These are phyloP conservation scores for Nakazawaea populi DNA, from an alignment of 805 yeast species.

Conservation along the genomic window DNA sequence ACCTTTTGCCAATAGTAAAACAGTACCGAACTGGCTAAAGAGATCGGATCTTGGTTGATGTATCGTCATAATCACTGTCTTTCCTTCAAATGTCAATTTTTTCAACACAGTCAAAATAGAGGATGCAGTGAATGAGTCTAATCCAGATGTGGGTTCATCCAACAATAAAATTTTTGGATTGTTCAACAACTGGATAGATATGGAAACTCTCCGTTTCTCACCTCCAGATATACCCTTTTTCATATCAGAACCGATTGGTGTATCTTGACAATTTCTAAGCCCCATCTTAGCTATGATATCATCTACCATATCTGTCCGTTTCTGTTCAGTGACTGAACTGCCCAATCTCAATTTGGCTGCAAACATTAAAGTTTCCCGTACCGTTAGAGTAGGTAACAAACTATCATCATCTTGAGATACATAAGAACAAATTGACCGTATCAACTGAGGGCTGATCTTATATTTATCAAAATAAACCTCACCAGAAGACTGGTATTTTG, in stretches of 20 bases:
- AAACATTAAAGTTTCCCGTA: conserved; percentile 59
- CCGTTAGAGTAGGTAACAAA: conserved; percentile 60
- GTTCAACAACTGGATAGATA: conserved; percentile 63
- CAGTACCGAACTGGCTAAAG: conserved; percentile 54
- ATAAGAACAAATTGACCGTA: conserved; percentile 43
- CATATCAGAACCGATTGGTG: conserved; percentile 47
- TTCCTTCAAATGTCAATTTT: conserved; percentile 40
- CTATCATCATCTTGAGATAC: conserved; percentile 72
- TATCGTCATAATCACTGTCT: conserved; percentile 62
- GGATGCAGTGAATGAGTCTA: conserved; percentile 65
- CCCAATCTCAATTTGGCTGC: conserved; percentile 63
- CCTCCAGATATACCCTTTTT: conserved; percentile 59
- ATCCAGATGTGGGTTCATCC: conserved; percentile 80
- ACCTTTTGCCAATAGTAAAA: conserved; percentile 58
- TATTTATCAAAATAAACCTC: conserved; percentile 26
- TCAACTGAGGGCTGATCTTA: conserved; percentile 1
- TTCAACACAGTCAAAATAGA: conserved; percentile 52
- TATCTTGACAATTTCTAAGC: conserved; percentile 62
- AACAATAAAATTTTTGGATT: conserved; percentile 59
- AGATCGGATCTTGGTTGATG: conserved; percentile 73
- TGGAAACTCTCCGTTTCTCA: conserved; percentile 70
- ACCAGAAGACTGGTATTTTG: conserved; percentile 29
- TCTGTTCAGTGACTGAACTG: conserved; percentile 23
- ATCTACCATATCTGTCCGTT: conserved; percentile 39
- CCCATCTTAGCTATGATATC: conserved; percentile 52